These are phyloP conservation scores for Vaccinium corymbosum DNA, from an alignment of 148 eudicot genomes.

Conservation along the genomic window DNA sequence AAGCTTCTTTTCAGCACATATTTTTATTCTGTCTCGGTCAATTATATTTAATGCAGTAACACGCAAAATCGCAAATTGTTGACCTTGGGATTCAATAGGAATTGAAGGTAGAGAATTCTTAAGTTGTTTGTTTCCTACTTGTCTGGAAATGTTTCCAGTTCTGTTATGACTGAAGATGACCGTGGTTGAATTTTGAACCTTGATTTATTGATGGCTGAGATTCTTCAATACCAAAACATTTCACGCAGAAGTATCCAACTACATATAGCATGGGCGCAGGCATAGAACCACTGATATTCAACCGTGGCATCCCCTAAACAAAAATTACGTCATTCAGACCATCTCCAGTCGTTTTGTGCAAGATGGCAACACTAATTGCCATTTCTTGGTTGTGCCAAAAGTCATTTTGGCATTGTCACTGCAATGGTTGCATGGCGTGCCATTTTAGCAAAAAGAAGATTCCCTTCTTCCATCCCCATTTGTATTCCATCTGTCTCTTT, in stretches of 20 bases:
- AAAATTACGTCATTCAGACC: not conserved
- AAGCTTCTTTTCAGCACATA: not conserved
- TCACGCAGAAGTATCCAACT: not conserved
- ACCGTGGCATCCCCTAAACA: too few relatives aligned
- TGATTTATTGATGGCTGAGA: not conserved
- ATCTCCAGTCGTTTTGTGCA: not conserved
- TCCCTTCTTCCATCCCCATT: not conserved
- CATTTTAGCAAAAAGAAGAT: not conserved
- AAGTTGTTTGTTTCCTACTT: not conserved
- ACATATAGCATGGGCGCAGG: not conserved
- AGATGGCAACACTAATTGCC: not conserved
- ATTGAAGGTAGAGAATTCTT: not conserved
- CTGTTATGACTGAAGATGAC: not conserved
- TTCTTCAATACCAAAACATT: not conserved
- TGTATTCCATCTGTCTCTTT: not conserved
- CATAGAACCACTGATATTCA: not conserved
- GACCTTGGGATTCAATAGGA: not conserved
- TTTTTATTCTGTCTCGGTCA: not conserved
- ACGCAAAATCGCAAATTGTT: not conserved
- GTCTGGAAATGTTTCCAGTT: slow-evolving; percentile 9
- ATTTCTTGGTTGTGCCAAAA: not conserved
- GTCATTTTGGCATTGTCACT: not conserved
- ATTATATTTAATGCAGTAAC: not conserved
- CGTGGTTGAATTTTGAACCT: not conserved
- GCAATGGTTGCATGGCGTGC: not conserved